These are phyloP conservation scores for Ceratocystis lukuohia DNA, from an alignment of 2,329 filamentous ascomycete genomes.

Conservation along the genomic window DNA sequence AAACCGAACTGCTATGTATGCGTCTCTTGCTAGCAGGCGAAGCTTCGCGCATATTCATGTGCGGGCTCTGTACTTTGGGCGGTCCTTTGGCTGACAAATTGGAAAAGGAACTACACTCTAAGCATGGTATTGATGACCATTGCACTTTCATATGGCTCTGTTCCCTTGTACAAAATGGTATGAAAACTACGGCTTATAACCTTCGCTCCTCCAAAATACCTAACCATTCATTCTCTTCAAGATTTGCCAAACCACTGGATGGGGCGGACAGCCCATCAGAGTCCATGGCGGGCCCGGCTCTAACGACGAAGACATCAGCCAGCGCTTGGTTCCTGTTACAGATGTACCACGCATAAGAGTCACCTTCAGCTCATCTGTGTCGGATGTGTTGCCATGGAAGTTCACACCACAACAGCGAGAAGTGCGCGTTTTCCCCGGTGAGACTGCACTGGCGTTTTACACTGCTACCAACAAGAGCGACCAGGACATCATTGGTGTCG, in stretches of 20 bases:
- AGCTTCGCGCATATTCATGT: neutral
- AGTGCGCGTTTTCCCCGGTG: constrained; percentile 85
- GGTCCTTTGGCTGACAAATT: neutral
- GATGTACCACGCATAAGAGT: constrained; percentile 77
- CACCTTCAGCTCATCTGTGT: constrained; percentile 91
- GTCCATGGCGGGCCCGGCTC: constrained; percentile 46
- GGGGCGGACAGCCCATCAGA: constrained; percentile 84
- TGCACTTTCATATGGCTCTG: constrained; percentile 68
- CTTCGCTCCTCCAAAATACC: constrained; percentile 8
- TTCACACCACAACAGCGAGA: constrained; percentile 94
- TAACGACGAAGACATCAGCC: constrained; percentile 51
- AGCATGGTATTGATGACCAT: constrained; percentile 69
- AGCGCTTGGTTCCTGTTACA: constrained; percentile 67
- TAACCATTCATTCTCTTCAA: constrained; percentile 25
- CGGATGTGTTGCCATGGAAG: constrained; percentile 92
- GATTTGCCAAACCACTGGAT: constrained; percentile 78
- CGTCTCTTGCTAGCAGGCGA: neutral
- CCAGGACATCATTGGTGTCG: constrained; percentile 92
- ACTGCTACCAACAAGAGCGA: constrained; percentile 85
- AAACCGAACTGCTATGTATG: constrained; percentile 47
- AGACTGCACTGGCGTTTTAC: constrained; percentile 95
- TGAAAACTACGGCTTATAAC: constrained; percentile 17
- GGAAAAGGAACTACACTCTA: constrained; percentile 53
- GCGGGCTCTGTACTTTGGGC: neutral
- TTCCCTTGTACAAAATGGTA: constrained; percentile 81